Base-by-base conservation (phyloP, 108 stramenopile genomes). In the Nitzschia inconspicua region DNA sequence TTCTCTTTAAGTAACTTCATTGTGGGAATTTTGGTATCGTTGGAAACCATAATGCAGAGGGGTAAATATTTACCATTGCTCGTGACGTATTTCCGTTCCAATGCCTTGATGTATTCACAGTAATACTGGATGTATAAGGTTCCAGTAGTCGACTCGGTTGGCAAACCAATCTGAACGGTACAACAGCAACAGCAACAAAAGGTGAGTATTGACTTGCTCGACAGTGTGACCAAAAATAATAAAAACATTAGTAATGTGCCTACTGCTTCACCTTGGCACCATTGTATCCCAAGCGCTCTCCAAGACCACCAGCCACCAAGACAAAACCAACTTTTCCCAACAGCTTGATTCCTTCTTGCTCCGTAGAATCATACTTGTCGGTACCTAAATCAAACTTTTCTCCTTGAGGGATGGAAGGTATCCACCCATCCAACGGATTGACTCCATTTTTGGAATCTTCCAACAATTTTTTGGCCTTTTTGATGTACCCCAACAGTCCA, bases 31-130 rank as follows among this genome's bases (percentile, higher is more conserved):
- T 98, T 87, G 2, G 99, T 99, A 73, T 99, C 99, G 46, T 76
- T 92, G 10, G 88, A 91, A 6, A 91, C 92, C 99, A 99, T 99
- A 70, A 99, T 99, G 64, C 95, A 96, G 1, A 99, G 82, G n/a
- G 98, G 96, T 31, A 98, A 66, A 30, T 70, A 68, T 23, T 63
- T 53, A 6, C 79, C 88, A 31, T 60, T 49, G 18, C 36, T 40
- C 16, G 68, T 73, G 48, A 85, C 82, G n/a, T n/a, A n/a, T 23
- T 80, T 75, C 19, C 63, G 72, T 73, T 98, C 92, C 37, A 97
- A 79, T 19, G 96, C 95, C 27, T 94, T 70, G 41, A 99, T 98
- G 51, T 91, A 86, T 42, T 93, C 73, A 63, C 82, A 79, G 76
- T 98, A 69, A 59, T 89, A 82, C 64, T 96, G 75, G 23, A 99